phyloP scores from a whole-genome alignment of 768 basidiomycete genomes.

The Tephrocybe sp. region DNA sequence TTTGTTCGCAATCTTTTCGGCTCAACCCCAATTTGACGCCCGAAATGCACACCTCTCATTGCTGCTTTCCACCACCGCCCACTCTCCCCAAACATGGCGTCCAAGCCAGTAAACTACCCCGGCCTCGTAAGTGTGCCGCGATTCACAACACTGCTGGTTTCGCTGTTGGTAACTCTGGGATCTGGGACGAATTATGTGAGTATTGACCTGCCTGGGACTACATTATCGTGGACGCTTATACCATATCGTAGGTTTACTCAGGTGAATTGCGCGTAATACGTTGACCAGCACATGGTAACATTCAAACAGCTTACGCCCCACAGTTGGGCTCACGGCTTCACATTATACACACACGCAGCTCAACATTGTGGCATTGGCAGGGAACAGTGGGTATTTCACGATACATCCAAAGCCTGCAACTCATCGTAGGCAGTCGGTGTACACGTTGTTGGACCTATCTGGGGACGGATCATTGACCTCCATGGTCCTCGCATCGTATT shows the following conservation, averaged over 20 bases:
- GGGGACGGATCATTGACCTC: constrained; percentile 77
- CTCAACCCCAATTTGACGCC: too few species aligned
- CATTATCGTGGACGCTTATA: not conserved
- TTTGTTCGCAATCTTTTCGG: too few species aligned
- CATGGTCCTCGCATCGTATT: constrained; percentile 73
- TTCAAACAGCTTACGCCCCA: constrained; percentile 71
- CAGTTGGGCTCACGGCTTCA: constrained; percentile 76
- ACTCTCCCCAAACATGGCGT: too few species aligned
- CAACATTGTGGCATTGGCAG: constrained; percentile 77
- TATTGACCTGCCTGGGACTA: constrained; percentile 14
- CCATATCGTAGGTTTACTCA: constrained; percentile 36
- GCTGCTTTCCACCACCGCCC: too few species aligned
- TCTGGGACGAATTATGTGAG: constrained; percentile 79
- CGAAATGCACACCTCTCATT: too few species aligned
- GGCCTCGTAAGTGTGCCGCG: constrained; percentile 39
- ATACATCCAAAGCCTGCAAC: not conserved
- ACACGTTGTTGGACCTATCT: constrained; percentile 72
- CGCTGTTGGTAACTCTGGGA: constrained; percentile 58
- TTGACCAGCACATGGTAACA: not conserved
- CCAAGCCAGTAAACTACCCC: constrained; percentile 18
- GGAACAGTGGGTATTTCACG: constrained; percentile 51
- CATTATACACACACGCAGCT: constrained; percentile 78
- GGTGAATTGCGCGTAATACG: constrained; percentile 28
- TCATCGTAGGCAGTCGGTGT: constrained; percentile 59
- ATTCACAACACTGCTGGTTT: constrained; percentile 52